Conservation (phyloP, 2,329 filamentous ascomycete species). For the Phoma sp. region DNA sequence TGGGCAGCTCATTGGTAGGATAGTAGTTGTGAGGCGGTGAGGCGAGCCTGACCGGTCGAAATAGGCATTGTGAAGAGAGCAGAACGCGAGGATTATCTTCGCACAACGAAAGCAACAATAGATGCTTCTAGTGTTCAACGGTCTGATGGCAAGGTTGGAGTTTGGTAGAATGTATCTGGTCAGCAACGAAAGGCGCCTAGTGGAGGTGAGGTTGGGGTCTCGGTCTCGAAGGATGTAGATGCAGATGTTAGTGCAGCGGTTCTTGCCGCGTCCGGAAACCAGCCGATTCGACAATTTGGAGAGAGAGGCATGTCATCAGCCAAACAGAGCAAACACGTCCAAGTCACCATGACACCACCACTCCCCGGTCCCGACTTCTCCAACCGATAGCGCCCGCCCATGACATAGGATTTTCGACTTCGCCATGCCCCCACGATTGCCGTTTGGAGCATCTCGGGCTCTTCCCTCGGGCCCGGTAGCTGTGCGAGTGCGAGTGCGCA, state of each 20-base stretch:
- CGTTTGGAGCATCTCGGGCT: constrained; percentile 24
- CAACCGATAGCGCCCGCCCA: constrained; percentile 20
- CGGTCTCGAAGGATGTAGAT: constrained; percentile 7
- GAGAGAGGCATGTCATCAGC: constrained; percentile 16
- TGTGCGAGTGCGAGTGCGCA: constrained; percentile 25
- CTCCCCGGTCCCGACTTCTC: constrained; percentile 11
- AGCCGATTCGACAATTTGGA: constrained; percentile 10
- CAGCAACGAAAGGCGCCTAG: not conserved
- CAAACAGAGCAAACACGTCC: constrained; percentile 33
- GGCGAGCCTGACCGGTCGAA: constrained; percentile 8
- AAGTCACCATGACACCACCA: constrained; percentile 34
- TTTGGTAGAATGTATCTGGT: not conserved
- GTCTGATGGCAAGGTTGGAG: not conserved
- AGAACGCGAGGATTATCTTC: too few relatives aligned
- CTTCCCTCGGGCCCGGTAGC: constrained; percentile 20
- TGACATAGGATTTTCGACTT: constrained; percentile 27
- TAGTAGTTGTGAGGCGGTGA: constrained; percentile 1
- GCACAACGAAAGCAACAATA: too few relatives aligned
- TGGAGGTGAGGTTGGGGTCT: not conserved
- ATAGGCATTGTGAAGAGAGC: not conserved
- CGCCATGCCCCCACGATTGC: constrained; percentile 44
- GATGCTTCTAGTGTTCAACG: not conserved
- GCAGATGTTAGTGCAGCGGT: constrained; percentile 2
- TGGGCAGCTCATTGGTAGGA: constrained; percentile 6
- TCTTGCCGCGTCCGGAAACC: constrained; percentile 8